Evolutionary conservation across 768 basidiomycete species (phyloP), one percentile per base, ranked within the genome.

Genomic region (Naganishia kalamii): DNA sequence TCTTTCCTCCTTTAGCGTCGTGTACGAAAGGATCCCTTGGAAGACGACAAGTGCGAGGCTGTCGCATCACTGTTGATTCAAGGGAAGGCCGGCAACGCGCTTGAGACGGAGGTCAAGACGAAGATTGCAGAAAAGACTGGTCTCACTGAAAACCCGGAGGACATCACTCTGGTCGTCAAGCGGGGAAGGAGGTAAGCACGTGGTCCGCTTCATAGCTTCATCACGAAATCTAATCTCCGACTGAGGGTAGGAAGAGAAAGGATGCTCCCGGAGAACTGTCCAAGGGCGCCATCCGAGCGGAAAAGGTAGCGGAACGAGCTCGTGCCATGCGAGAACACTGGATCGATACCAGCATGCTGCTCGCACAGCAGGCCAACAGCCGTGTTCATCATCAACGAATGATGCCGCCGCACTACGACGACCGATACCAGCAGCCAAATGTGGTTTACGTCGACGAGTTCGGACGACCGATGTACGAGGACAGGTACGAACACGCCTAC

Each of bases 21-120:
- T 35, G 77, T 78, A 1, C 66, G 77, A 10, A 78, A 78, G 50
- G 77, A 78, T 51, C 72, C 73, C 3, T 62, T 72, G 25, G 77
- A 78, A 63, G 77, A 78, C 64, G 75, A 76, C 17, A 78, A 78
- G 57, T 75, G 76, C 30, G 75, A 78, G n/a, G 77, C 75, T n/a
- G 75, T 78, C 17, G 77, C 77, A 21, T 70, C 72, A 13, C 69
- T 74, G 4, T 48, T 78, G 44, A 78, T 78, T 40, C 69, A 78
- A 62, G 77, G 77, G 23, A 76, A 76, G 62, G 69, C 70, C 7
- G 75, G 77, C 0, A 61, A 73, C 6, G 65, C 65, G 23, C 68
- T 78, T 1, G 77, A 76, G 64, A 65, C 65, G n/a, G 77, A 75
- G 60, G 73, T 78, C 66, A 73, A 73, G 65, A 70, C 73, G 7